Base-by-base conservation (phyloP, 169 alveolate species). In the Cardiosporidium cionae region DNA sequence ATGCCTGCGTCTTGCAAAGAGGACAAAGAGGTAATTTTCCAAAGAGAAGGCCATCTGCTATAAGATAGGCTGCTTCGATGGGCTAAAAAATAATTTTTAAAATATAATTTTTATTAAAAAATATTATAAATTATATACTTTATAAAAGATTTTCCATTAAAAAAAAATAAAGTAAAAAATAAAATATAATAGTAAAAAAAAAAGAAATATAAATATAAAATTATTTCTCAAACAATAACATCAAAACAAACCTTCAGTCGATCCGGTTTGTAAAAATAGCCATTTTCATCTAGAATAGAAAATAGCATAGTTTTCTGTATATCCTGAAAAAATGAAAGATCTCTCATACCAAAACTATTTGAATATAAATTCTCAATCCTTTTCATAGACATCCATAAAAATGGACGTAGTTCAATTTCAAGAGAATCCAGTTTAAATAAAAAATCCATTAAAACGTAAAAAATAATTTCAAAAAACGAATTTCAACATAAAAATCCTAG, bases 21-120 rank as follows among this genome's bases (percentile, higher is more conserved):
- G 83, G 83, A n/a, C 83, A 76, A 7, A 62, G 65, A n/a, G 83
- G 83, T 25, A 76, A 35, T n/a, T 5, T 52, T 3, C 83, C 83
- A 52, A 76, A 76, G 64, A 76, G 65, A 6, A 53, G 36, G 1
- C 83, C 83, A 58, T 76, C 83, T 6, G 83, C 83, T 7, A 76
- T 65, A 52, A 68, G 68, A 6, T 68, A 74, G 25, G 83, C 83
- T 5, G 77, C 83, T 72, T 76, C 83, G 36, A 72, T 65, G n/a
- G 73, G 34, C 83, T 76, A 58, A 54, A 9, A 4, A 65, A 3
- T n/a, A n/a, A n/a, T n/a, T n/a, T n/a, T n/a, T n/a, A n/a, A n/a
- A n/a, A n/a, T n/a, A n/a, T n/a, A n/a, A n/a, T n/a, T n/a, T n/a
- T n/a, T n/a, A n/a, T n/a, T n/a, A n/a, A n/a, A n/a, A n/a, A n/a